Base-by-base conservation (phyloP, 148 eudicot genomes). In the Fagopyrum esculentum region DNA sequence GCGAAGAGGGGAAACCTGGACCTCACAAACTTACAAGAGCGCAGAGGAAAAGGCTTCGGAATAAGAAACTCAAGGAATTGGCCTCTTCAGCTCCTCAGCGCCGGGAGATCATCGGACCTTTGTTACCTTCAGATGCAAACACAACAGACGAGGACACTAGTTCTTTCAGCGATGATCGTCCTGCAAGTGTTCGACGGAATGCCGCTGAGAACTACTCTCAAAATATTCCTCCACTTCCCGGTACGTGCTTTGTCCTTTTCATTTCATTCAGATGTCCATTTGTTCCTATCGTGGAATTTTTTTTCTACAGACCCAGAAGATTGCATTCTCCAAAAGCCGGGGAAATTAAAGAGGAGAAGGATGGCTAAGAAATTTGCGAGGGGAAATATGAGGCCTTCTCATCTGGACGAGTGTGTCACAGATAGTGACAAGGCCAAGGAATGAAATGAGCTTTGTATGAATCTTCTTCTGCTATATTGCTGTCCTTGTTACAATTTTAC, bases 21-120 rank as follows among this genome's bases (percentile, higher is more conserved):
- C 15, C 74, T n/a, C 52, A 64, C 73, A 88, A 84, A 75, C 80
- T 86, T 30, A 81, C 84, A 29, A 84, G 92, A 79, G 85, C 92
- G 9, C 88, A 86, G 77, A 80, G 89, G 77, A 88, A 88, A 81
- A 77, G 86, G 80, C 73, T 88, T 76, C 83, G 89, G 44, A 88
- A 74, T 80, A 88, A 80, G 79, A 88, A 83, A 78, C 83, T 88
- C 19, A 86, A 81, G 77, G 80, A 78, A 83, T 75, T 81, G 12
- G 74, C 79, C 73, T 75, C 78, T 1, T 63, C 69, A 63, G 8
- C 35, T 63, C 7, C 45, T 63, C 68, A 66, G 6, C 83, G 88
- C 22, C 75, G 81, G 47, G 77, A 79, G 19, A 70, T 86, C 11
- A 83, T 88, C 61, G 92, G 92, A 17, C 92, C 89, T 5, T 8